Evolutionary conservation across 768 basidiomycete genomes (phyloP).

Genomic region (Suillus fuscotomentosus): DNA sequence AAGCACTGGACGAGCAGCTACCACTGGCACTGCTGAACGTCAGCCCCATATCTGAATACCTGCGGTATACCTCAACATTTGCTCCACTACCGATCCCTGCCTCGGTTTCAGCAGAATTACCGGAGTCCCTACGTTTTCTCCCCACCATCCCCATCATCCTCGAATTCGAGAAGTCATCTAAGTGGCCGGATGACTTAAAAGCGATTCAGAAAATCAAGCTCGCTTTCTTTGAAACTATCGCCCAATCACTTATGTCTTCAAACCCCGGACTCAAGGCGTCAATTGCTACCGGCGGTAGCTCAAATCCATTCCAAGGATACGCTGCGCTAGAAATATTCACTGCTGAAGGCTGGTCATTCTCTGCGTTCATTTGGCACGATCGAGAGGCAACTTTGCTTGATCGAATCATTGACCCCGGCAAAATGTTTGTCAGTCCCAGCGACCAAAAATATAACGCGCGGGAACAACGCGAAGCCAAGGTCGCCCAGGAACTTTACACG

Average conservation of each 20-base stretch:
- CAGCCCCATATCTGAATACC: constrained; percentile 65
- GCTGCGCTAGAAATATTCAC: constrained; percentile 75
- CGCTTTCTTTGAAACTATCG: constrained; percentile 86
- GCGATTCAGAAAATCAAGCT: constrained; percentile 95
- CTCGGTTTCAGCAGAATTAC: constrained; percentile 49
- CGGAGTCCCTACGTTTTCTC: constrained; percentile 60
- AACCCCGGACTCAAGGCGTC: constrained; percentile 50
- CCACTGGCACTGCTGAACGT: constrained; percentile 79
- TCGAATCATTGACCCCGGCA: constrained; percentile 51
- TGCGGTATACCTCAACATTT: constrained; percentile 85
- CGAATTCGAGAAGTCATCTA: constrained; percentile 89
- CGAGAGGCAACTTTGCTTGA: constrained; percentile 81
- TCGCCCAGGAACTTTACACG: constrained; percentile 58
- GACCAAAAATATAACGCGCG: constrained; percentile 22
- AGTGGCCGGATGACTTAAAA: constrained; percentile 92
- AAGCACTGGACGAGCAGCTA: constrained; percentile 64
- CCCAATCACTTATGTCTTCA: constrained; percentile 55
- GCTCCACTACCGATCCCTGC: constrained; percentile 71
- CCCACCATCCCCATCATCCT: constrained; percentile 73
- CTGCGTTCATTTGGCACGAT: constrained; percentile 81
- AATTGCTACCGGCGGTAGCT: constrained; percentile 57
- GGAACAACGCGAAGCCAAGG: constrained; percentile 54
- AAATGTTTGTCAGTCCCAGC: constrained; percentile 17
- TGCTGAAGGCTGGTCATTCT: constrained; percentile 84
- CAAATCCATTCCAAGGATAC: constrained; percentile 61